Evolutionary conservation across 169 alveolate species (phyloP).

Genomic region (Plasmodium sp.): DNA sequence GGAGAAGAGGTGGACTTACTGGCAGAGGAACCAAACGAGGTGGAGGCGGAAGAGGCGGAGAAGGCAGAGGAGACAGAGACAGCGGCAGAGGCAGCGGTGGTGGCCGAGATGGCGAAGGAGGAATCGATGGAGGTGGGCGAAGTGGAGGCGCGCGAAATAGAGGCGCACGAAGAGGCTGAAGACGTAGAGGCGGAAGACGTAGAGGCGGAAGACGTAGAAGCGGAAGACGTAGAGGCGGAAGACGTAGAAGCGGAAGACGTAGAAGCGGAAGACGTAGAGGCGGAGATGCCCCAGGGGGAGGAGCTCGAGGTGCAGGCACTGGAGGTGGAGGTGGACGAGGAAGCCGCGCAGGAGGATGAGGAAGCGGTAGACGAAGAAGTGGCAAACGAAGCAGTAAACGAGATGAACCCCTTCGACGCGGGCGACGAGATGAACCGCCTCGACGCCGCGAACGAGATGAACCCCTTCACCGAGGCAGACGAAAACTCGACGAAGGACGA

Average conservation of each 20-base stretch:
- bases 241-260: not conserved
- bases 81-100: not conserved
- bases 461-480: not conserved
- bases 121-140: not conserved
- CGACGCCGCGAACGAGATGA: not conserved
- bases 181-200: not conserved
- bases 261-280: not conserved
- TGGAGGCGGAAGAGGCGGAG: not conserved
- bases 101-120: not conserved
- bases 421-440: not conserved
- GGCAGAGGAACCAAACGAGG: not conserved
- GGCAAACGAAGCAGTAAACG: not conserved
- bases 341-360: not conserved
- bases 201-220: not conserved
- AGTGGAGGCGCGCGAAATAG: not conserved
- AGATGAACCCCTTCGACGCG: not conserved
- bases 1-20: not conserved
- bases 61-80: no score
- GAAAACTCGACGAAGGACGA: not conserved
- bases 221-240: not conserved
- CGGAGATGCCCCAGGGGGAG: not conserved
- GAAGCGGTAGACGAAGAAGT: not conserved
- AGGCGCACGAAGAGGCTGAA: not conserved
- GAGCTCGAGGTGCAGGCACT: not conserved
- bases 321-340: not conserved